These are phyloP conservation scores for Daldinia decipiens DNA, from an alignment of 495 filamentous ascomycete genomes.

Conservation along the genomic window DNA sequence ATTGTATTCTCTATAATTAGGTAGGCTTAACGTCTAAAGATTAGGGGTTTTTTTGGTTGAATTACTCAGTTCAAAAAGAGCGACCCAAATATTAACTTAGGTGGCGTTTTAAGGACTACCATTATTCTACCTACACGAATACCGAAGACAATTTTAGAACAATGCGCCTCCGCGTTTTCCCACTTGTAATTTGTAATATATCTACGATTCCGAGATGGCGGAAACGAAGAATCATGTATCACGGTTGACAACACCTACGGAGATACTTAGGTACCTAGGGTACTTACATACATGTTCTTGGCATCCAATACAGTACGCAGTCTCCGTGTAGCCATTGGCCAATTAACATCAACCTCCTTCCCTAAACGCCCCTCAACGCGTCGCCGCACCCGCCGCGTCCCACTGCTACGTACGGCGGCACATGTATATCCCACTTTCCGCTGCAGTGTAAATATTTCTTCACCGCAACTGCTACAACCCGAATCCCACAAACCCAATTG, in stretches of 20 bases:
- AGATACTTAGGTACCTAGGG: not conserved
- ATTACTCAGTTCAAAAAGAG: not conserved
- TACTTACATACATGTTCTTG: not conserved
- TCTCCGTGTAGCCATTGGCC: slow-evolving; percentile 37
- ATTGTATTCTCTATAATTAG: not conserved
- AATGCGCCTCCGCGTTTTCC: not conserved
- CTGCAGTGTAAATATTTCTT: slow-evolving; percentile 11
- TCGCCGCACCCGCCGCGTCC: slow-evolving; percentile 46
- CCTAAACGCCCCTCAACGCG: slow-evolving; percentile 31
- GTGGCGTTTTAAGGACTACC: not conserved
- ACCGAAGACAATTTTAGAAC: not conserved
- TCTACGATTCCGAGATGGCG: not conserved
- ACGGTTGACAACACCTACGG: not conserved
- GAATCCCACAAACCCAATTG: slow-evolving; percentile 1
- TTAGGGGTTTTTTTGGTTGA: not conserved
- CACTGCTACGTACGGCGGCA: slow-evolving; percentile 26
- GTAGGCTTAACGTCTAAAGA: not conserved
- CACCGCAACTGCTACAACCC: slow-evolving; percentile 34
- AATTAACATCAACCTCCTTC: slow-evolving; percentile 13
- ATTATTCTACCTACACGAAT: not conserved
- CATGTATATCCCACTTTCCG: slow-evolving; percentile 33
- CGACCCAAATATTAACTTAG: not conserved
- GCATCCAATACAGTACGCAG: not conserved
- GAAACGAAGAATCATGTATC: slow-evolving; percentile 4
- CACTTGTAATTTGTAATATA: not conserved